Evolutionary conservation across 2,329 filamentous ascomycete genomes (phyloP), one percentile per base, ranked within the genome.

Genomic region (Eutypella sp.): DNA sequence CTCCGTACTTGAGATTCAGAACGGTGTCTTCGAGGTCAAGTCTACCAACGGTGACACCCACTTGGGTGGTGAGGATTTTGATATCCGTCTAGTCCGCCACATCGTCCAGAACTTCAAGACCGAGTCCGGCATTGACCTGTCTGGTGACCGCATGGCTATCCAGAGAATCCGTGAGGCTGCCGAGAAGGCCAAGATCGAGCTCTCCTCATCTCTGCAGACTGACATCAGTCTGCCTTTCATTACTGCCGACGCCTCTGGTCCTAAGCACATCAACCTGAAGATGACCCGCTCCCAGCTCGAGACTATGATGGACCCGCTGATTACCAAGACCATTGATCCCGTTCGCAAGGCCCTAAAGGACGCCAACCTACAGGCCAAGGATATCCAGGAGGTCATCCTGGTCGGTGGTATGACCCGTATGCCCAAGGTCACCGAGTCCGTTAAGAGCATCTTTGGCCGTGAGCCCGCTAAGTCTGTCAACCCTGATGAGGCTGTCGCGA

Each of bases 341-440:
- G 92, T 96, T 58, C 88, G 90, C 73, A 96, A 96, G 82, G 92
- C 91, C 18, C 79, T 97, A 50, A 96, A 96, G 83, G 92, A 97
- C 71, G 92, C 92, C 67, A 84, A 85, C 71, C 82, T 97, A 40
- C 78, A 88, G 70, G 82, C 91, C 60, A 95, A 90, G 76, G 91
- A 96, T 52, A 95, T 97, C 67, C 89, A 96, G 74, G 92, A 97
- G 68, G 89, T 97, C 59, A 96, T 97, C 69, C 85, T 97, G 37
- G 92, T 97, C 46, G 92, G 92, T 84, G 92, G 92, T 74, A 96
- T 96, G 91, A 96, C 92, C 61, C 92, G 92, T 77, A 97, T 97
- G 91, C 92, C 92, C 69, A 96, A 96, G 86, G 92, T 97, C 57
- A 79, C 82, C 53, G 90, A 96, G 76, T 93, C 90, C 38, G 91